Evolutionary conservation across 768 basidiomycete genomes (phyloP), one percentile per base, ranked within the genome.

Genomic region (Boletus rubroflammeus): DNA sequence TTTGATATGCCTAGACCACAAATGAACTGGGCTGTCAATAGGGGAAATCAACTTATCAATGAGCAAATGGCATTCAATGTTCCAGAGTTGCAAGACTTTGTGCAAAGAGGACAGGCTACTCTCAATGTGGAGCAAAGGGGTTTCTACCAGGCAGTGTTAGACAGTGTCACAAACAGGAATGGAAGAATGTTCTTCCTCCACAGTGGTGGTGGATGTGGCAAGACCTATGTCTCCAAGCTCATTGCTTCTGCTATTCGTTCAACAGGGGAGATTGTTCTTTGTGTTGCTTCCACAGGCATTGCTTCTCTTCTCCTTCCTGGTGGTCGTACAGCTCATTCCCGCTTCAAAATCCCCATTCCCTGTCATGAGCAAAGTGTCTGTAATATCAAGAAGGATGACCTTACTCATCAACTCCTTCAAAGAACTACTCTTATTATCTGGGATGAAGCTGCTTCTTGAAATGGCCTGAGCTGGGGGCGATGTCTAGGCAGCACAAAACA

Each of bases 261-360:
- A 40, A 19, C 19, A 40, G 39, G 17, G 21, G n/a, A 19, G 5
- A 11, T 40, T n/a, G 19, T 8, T 8, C 39, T 40, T 5, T 40
- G 39, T 40, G 19, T 40, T 21, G 4, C 39, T 4, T 40, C 39
- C 4, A 40, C 39, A 13, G n/a, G 19, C 7, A 5, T 55, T 21
- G 50, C 51, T 47, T 6, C 36, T 5, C 6, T 64, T 79, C 65
- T 82, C 0, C 61, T 81, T 0, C 53, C 47, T 9, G 73, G 76
- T 42, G 80, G 79, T 1, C 62, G 71, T 2, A 82, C 81, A 23
- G 69, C 77, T 0, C 77, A 82, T 56, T 80, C 76, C 0, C 59
- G 57, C 8, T 81, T 81, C 67, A 76, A 77, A 51, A 78, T 80
- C 38, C 80, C 78, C 1, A 68, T 80, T 32, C 62, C 70, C 6